Conservation (phyloP, 1,284 basidiomycete genomes). For the Mycosarcoma maydis region DNA sequence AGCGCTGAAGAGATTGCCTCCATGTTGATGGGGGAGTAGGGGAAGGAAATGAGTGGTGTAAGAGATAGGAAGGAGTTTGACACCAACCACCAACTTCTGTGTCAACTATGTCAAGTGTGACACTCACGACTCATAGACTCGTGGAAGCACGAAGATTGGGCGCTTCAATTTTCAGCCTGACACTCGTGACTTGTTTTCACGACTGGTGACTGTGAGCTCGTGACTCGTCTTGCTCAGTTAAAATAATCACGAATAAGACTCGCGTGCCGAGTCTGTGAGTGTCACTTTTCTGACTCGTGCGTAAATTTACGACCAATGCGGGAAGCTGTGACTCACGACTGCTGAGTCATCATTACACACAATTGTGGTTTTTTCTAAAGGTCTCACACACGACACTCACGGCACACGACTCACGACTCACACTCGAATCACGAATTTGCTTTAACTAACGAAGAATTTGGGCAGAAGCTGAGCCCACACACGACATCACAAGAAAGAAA, state of each 20-base stretch:
- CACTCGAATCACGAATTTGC: no score
- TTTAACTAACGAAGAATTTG: not conserved
- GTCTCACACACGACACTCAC: slow-evolving; percentile 12
- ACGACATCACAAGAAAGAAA: slow-evolving; percentile 19
- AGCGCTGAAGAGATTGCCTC: slow-evolving; percentile 52
- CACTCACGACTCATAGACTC: no score
- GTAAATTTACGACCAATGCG: slow-evolving; percentile 32
- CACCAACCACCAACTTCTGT: no score
- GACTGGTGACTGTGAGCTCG: no score
- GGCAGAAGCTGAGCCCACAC: slow-evolving; percentile 1
- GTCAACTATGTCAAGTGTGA: no score
- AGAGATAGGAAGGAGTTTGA: not conserved
- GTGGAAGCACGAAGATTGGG: not conserved
- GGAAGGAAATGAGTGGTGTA: not conserved
- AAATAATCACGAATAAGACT: not conserved
- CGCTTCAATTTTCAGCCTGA: not conserved
- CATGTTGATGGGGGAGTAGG: slow-evolving; percentile 10
- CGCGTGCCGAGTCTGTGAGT: not conserved
- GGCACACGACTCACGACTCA: no score
- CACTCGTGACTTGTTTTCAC: no score
- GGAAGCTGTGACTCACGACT: not conserved
- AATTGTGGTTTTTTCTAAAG: not conserved
- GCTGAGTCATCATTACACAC: slow-evolving; percentile 31
- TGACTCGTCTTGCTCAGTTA: no score
- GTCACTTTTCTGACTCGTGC: slow-evolving; percentile 19